Base-by-base conservation (phyloP, 1,284 basidiomycete genomes). In the Omphalotus olearius region DNA sequence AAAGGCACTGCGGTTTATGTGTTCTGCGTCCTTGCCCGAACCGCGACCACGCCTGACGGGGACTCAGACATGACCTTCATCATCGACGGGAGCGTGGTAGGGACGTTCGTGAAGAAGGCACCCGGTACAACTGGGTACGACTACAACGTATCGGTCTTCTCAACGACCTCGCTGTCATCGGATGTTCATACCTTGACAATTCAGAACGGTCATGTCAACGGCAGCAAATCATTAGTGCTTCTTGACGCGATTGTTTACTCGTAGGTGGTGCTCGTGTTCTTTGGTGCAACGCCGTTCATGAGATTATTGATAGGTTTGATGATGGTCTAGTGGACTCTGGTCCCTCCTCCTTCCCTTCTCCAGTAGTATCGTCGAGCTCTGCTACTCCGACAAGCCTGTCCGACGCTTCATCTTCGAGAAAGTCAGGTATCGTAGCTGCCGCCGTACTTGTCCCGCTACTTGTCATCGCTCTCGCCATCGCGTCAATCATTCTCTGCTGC, bases 1-100 rank as follows among this genome's bases (percentile, higher is more conserved):
- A 66, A n/a, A n/a, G 65, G 66, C 9, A 59, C 60, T 10, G 65
- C 65, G 2, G 52, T 67, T 11, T 64, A 65, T 47, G 65, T 69
- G 6, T 69, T 57, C 56, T 59, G 62, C 30, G 60, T 61, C 18
- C 41, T 65, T n/a, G 54, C 60, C 6, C 49, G 60, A 30, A 50
- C 53, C 1, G 39, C 45, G 6, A 39, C 36, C 3, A 16, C n/a
- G 13, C 56, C 60, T 6, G 52, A 53, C 17, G 57, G 57, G 4
- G 46, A 55, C 43, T 59, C 64, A 6, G 57, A 62, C 49, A 57
- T 69, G 56, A 59, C 57, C 1, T 69, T 69, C 55, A 54, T 52
- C 20, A 57, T 68, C 38, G 65, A 69, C 45, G 62, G 58, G 14
- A 43, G 58, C 6, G 23, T 45, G 4, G 58, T 58, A 0, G 66